A percentile compares a stretch with the other conserved stretches of the same genome.
Evolutionary conservation across 2,329 filamentous ascomycete species (phyloP).

Genomic region (Penicillium sp.): DNA sequence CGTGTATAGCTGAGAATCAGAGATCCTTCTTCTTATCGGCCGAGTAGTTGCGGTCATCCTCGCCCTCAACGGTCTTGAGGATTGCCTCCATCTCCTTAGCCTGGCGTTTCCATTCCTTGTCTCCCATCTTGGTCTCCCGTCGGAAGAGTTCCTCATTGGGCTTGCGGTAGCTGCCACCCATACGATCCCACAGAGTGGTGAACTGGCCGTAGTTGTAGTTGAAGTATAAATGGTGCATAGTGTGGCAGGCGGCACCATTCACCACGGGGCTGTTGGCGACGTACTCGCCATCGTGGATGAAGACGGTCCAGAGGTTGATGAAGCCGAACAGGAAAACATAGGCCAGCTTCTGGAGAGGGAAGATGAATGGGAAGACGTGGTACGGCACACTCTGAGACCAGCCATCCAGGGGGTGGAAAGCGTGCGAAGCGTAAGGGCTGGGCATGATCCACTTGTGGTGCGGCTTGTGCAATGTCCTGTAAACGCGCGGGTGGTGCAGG

Average conservation of each 20-base stretch:
- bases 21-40: conserved; percentile 39
- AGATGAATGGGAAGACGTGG: conserved; percentile 89
- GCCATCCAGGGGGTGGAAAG: conserved; percentile 93
- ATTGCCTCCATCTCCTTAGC: conserved; percentile 75
- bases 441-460: conserved; percentile 99
- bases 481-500: conserved; percentile 77
- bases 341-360: conserved; percentile 88
- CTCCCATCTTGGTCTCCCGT: conserved; percentile 82
- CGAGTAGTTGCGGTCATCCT: conserved; percentile 51
- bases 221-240: conserved; percentile 85
- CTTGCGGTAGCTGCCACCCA: conserved; percentile 84
- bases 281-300: conserved; percentile 96
- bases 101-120: conserved; percentile 79
- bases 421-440: conserved; percentile 87
- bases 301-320: conserved; percentile 95
- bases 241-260: conserved; percentile 96
- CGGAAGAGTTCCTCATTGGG: conserved; percentile 85
- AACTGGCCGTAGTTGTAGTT: conserved; percentile 96
- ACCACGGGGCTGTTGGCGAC: conserved; percentile 86
- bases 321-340: conserved; percentile 86
- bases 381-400: conserved; percentile 88
- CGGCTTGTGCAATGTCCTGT: conserved; percentile 91
- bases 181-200: conserved; percentile 87
- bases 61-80: conserved; percentile 72
- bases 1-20: conserved; percentile 26